Evolutionary conservation across 345 rosid genomes (phyloP), one percentile per base, ranked within the genome.

Genomic region (Mangifera indica): DNA sequence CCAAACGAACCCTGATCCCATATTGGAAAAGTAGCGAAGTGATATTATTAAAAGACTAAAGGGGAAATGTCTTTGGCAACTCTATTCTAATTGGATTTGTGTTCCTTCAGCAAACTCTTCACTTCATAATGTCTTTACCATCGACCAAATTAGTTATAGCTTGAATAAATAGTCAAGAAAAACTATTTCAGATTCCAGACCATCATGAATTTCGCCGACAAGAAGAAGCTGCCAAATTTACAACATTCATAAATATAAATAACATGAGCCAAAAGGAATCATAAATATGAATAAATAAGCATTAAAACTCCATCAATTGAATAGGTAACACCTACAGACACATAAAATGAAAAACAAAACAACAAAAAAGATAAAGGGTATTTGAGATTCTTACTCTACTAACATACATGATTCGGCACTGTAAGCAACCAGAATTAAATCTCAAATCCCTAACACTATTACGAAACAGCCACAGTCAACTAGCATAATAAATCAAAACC

Each of bases 381-480:
- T 66, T 70, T 59, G 75, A 78, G 81, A 83, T 76, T 81, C 77
- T 67, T 73, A 66, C 81, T 71, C 82, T 67, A 71, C 75, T 57
- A 76, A 76, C 46, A 79, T 74, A 71, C 64, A 67, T 13, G 48
- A 29, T 56, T 29, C 54, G 51, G 55, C 74, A 60, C 9, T 21
- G 32, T 49, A 72, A 58, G 74, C 74, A 73, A 29, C 65, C 17
- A 18, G 25, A 71, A 17, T 44, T 65, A 79, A 73, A 76, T 80
- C 86, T 51, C 74, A 69, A 71, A 70, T 52, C 73, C 75, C 64
- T 42, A 60, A 42, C 44, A 67, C 63, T 65, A 72, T 60, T 42
- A 64, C 59, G 59, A 67, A 79, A 64, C 67, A 61, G 20, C 59
- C 69, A 59, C 55, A 71, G 67, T 67, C 66, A 37, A 67, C 72